Base-by-base conservation (phyloP, 139 green algal genomes). In the Chlamydomonas urium region DNA sequence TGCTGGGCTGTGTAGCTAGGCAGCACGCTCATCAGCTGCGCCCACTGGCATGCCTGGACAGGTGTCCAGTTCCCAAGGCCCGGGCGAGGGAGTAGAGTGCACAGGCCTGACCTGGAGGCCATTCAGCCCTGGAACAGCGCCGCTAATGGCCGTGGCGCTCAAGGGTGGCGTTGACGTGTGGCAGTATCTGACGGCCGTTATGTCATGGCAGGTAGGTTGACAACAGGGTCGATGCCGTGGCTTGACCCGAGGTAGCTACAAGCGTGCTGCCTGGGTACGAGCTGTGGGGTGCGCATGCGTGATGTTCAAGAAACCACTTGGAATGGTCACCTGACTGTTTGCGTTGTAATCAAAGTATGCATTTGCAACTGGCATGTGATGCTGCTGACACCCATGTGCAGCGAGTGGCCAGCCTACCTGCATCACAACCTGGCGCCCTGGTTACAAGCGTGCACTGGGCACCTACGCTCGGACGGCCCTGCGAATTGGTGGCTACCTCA, bases 141-240 rank as follows among this genome's bases (percentile, higher is more conserved):
- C 81, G 2, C 68, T 87, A 67, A 63, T 87, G 38, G 72, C 42
- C 14, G 72, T 78, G 17, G 81, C 62, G 21, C 29, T 31, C 2
- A 65, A 37, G 1, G 28, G 19, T 2, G 50, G 65, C 14, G 77
- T 66, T 26, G 45, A 77, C 2, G 67, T 83, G 8, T 87, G 81
- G 81, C 72, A 79, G 34, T 84, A 79, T 35, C 29, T 76, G 14
- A 38, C 58, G 19, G 34, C 45, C 10, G 65, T 74, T 36, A 86
- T 81, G 71, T 58, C 47, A 0, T 87, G 81, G 81, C 59, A 83
- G 81, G 77, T 86, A n/a, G n/a, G n/a, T n/a, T 38, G 0, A 71
- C 8, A 19, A 1, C 1, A 50, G 42, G 42, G 42, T 24, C 42
- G 19, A 17, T 50, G 0, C 19, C 14, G 14, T 14, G 19, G 14